Evolutionary conservation across 192 early-diverging fungal species (phyloP).

Genomic region (Gamsiella multidivaricata): DNA sequence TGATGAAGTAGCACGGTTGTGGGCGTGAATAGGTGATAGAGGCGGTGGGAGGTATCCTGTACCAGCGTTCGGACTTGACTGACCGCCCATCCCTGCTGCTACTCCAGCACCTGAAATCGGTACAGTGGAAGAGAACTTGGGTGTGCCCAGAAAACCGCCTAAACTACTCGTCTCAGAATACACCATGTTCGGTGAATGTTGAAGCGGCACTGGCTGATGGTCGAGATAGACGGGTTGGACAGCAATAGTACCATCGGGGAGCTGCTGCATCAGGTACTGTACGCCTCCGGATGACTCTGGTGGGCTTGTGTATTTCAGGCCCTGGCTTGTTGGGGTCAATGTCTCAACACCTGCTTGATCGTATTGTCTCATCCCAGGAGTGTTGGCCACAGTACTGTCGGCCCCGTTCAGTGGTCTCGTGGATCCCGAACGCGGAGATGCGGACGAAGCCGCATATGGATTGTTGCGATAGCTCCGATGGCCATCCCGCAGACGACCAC

Average conservation of each 20-base stretch:
- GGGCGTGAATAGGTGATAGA: background rate
- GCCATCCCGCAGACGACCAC: background rate
- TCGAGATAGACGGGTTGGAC: conserved; percentile 48
- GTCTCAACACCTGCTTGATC: conserved; percentile 5
- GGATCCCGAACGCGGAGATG: conserved; percentile 10
- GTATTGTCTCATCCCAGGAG: conserved; percentile 8
- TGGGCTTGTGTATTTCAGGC: background rate
- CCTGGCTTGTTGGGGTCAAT: background rate
- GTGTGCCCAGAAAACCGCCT: conserved; percentile 9
- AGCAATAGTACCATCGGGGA: conserved; percentile 47
- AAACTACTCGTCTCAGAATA: conserved; percentile 40
- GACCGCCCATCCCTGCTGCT: background rate
- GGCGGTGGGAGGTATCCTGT: conserved; percentile 14
- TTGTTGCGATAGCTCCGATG: conserved; percentile 4
- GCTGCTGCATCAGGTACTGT: conserved; percentile 51
- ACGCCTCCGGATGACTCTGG: background rate
- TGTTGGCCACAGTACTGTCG: background rate
- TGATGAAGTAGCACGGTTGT: background rate
- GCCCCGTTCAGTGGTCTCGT: background rate
- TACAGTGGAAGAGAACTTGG: no score
- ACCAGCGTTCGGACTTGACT: background rate
- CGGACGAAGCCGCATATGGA: background rate
- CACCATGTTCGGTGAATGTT: conserved; percentile 36
- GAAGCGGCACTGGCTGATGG: conserved; percentile 22
- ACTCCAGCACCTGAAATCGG: background rate